Conservation (phyloP, 2,329 filamentous ascomycete genomes). For the Pseudocercospora vitis region DNA sequence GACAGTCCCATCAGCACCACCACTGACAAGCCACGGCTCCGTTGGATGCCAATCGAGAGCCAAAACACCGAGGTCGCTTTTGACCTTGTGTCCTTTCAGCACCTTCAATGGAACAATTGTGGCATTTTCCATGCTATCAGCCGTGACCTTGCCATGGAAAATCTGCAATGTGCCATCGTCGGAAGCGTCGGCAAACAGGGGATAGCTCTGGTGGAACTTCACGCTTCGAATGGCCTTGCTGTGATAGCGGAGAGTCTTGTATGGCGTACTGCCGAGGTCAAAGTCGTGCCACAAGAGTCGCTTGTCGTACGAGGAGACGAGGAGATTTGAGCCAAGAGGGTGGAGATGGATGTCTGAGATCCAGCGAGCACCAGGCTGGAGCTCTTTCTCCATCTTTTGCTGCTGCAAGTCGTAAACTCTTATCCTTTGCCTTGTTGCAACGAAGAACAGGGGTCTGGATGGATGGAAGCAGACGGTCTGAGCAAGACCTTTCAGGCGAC, state of each 20-base stretch:
- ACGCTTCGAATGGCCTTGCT: slow-evolving; percentile 86
- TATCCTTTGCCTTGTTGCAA: slow-evolving; percentile 90
- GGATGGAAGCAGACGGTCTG: slow-evolving; percentile 96
- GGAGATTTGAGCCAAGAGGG: slow-evolving; percentile 86
- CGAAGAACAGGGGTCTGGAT: slow-evolving; percentile 87
- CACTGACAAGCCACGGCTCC: slow-evolving; percentile 92
- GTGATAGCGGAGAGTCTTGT: slow-evolving; percentile 97
- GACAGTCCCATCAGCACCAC: slow-evolving; percentile 89
- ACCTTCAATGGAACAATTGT: slow-evolving; percentile 96
- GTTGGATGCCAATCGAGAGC: slow-evolving; percentile 94
- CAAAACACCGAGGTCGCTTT: slow-evolving; percentile 82
- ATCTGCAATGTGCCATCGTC: slow-evolving; percentile 94
- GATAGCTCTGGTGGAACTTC: slow-evolving; percentile 74
- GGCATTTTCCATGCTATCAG: slow-evolving; percentile 92
- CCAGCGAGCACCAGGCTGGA: slow-evolving; percentile 91
- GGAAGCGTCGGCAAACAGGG: slow-evolving; percentile 90
- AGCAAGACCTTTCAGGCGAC: slow-evolving; percentile 69
- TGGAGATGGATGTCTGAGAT: slow-evolving; percentile 94
- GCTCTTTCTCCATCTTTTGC: slow-evolving; percentile 86
- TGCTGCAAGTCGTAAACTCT: slow-evolving; percentile 90
- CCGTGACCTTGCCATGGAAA: slow-evolving; percentile 94
- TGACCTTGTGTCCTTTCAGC: slow-evolving; percentile 83
- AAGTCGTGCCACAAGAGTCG: slow-evolving; percentile 95
- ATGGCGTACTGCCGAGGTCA: slow-evolving; percentile 83
- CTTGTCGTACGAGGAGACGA: slow-evolving; percentile 92